phyloP scores from a whole-genome alignment of 768 basidiomycete genomes.

The Pholiota molesta region DNA sequence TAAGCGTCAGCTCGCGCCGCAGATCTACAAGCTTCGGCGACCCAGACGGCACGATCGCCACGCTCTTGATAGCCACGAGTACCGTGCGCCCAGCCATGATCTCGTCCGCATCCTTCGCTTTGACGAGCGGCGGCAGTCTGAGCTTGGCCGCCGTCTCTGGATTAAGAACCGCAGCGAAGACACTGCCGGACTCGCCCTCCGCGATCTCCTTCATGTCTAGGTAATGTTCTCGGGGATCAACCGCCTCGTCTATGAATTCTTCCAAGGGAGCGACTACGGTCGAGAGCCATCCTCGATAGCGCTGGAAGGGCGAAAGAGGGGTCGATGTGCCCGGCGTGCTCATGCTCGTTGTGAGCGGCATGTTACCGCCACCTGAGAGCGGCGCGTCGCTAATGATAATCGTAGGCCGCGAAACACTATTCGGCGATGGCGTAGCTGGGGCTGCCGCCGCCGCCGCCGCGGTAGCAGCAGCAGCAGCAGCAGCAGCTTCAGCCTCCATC shows the following conservation, averaged over 20 bases:
- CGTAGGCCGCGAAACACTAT: constrained; percentile 27
- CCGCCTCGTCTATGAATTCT: constrained; percentile 62
- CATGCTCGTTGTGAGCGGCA: constrained; percentile 19
- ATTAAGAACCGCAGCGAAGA: constrained; percentile 50
- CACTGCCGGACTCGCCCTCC: constrained; percentile 81
- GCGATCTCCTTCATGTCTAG: constrained; percentile 76
- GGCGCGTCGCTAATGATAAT: constrained; percentile 36
- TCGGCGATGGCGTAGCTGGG: not conserved
- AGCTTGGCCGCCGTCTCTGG: constrained; percentile 35
- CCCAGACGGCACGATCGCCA: constrained; percentile 59
- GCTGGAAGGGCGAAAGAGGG: constrained; percentile 46
- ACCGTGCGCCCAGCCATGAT: constrained; percentile 34
- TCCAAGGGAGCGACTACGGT: constrained; percentile 59
- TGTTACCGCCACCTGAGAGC: constrained; percentile 5
- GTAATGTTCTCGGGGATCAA: constrained; percentile 68
- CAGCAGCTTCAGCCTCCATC: constrained; percentile 24
- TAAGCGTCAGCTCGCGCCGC: constrained; percentile 58
- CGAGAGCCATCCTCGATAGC: constrained; percentile 67
- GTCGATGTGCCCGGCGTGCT: constrained; percentile 34
- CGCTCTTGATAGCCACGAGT: constrained; percentile 78
- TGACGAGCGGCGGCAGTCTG: constrained; percentile 40
- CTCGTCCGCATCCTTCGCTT: constrained; percentile 41
- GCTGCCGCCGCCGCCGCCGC: constrained; percentile 14
- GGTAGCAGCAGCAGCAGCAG: constrained; percentile 11
- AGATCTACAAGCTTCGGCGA: constrained; percentile 68